phyloP scores from a whole-genome alignment of 345 rosid species.

The Arabis hirsuta region DNA sequence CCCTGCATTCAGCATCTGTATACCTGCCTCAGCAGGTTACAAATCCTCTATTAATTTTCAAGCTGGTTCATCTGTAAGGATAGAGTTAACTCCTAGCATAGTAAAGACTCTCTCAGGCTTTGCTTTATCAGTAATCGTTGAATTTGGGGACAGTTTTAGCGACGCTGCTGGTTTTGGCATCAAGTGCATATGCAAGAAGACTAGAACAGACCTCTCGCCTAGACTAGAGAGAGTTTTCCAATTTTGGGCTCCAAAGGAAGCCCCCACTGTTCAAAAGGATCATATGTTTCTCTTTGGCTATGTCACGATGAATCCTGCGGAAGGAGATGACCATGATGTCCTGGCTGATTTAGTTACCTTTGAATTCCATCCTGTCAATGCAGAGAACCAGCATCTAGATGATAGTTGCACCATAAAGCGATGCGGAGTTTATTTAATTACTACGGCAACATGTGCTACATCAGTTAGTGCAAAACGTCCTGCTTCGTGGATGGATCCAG shows the following conservation, averaged over 20 bases:
- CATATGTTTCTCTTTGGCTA: slow-evolving; percentile 23
- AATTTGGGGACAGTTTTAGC: slow-evolving; percentile 15
- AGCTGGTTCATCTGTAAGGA: slow-evolving; percentile 12
- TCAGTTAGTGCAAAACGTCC: neutral
- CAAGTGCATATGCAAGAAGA: slow-evolving; percentile 29
- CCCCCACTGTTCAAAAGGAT: neutral
- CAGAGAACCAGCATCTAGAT: neutral
- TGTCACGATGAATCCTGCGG: neutral
- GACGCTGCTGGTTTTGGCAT: slow-evolving; percentile 22
- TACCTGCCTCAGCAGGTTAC: slow-evolving; percentile 30
- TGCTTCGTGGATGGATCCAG: neutral
- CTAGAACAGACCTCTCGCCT: neutral
- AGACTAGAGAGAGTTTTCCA: slow-evolving; percentile 7
- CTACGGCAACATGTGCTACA: neutral
- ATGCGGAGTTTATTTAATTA: slow-evolving; percentile 23
- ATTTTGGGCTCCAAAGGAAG: slow-evolving; percentile 2
- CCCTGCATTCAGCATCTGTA: slow-evolving; percentile 4
- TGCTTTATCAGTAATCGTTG: slow-evolving; percentile 34
- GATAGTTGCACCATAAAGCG: slow-evolving; percentile 24
- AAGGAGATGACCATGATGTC: neutral
- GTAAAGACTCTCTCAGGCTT: slow-evolving; percentile 29
- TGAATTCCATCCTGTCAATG: slow-evolving; percentile 26
- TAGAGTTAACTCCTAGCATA: slow-evolving; percentile 16
- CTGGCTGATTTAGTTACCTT: slow-evolving; percentile 4
- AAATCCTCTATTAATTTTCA: slow-evolving; percentile 13